phyloP scores from a whole-genome alignment of 345 rosid species.

The thale cress (Arabidopsis thaliana) region DNA sequence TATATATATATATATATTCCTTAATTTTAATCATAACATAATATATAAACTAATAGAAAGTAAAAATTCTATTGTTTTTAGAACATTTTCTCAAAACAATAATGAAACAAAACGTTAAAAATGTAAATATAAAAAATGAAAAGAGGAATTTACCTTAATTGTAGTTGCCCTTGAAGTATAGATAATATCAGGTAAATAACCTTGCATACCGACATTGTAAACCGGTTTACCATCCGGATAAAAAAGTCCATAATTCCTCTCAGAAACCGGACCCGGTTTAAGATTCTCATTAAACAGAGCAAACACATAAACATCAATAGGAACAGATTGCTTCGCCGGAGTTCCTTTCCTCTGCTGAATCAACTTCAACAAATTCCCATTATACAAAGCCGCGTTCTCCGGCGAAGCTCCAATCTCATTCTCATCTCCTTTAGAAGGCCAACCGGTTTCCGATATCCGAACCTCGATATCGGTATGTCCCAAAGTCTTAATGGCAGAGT shows the following conservation, averaged over 20 bases:
- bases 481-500: constrained; percentile 73
- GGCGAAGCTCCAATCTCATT: constrained; percentile 76
- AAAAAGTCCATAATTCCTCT: constrained; percentile 87
- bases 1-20: neutral
- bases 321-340: constrained; percentile 77
- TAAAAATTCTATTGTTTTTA: no score
- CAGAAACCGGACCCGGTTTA: constrained; percentile 87
- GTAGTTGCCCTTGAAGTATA: constrained; percentile 49
- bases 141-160: constrained; percentile 47
- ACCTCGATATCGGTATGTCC: constrained; percentile 73
- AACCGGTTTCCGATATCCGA: constrained; percentile 89
- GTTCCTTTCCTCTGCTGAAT: constrained; percentile 66
- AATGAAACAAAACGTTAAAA: no score
- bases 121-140: neutral
- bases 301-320: constrained; percentile 71
- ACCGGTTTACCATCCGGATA: constrained; percentile 88
- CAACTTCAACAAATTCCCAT: constrained; percentile 65
- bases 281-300: constrained; percentile 92
- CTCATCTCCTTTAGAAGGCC: constrained; percentile 92
- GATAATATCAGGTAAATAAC: constrained; percentile 64
- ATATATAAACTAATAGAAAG: no score
- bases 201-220: constrained; percentile 71
- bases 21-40: neutral
- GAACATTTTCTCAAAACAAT: no score
- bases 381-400: constrained; percentile 77